A percentile compares a stretch with the other conserved stretches of the same genome.
phyloP scores from a whole-genome alignment of 805 yeast species.

The Pichia heedii region DNA sequence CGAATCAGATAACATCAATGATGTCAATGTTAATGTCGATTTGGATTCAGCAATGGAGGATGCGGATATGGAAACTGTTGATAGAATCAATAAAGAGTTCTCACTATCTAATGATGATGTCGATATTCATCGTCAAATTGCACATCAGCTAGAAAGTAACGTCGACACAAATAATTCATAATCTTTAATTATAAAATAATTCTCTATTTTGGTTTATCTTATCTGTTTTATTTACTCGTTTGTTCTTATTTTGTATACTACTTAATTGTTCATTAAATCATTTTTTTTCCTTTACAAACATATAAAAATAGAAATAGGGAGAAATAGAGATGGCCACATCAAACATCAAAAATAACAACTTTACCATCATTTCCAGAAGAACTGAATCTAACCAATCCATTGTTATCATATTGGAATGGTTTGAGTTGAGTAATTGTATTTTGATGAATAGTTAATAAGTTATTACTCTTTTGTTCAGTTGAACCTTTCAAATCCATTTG shows the following conservation, averaged over 20 bases:
- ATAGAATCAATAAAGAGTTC: slow-evolving; percentile 7
- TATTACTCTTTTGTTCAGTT: slow-evolving; percentile 35
- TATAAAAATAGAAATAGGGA: neutral
- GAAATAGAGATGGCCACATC: too few relatives aligned
- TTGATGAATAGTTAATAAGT: slow-evolving; percentile 75
- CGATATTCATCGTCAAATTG: slow-evolving; percentile 8
- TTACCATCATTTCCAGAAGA: slow-evolving; percentile 89
- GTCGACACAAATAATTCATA: neutral
- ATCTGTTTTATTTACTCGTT: neutral
- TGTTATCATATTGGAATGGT: slow-evolving; percentile 38
- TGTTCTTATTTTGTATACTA: neutral
- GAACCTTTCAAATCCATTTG: slow-evolving; percentile 94
- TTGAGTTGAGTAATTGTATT: slow-evolving; percentile 72
- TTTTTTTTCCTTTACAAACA: neutral
- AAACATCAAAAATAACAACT: slow-evolving; percentile 65
- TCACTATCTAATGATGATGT: slow-evolving; percentile 3
- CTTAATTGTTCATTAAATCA: neutral
- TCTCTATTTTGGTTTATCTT: neutral
- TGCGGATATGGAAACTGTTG: slow-evolving; percentile 6
- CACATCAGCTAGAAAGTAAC: slow-evolving; percentile 5
- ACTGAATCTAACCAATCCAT: slow-evolving; percentile 45
- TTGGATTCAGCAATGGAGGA: slow-evolving; percentile 6
- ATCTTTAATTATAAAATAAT: slow-evolving; percentile 1
- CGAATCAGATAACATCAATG: neutral
- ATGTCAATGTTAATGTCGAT: slow-evolving; percentile 7